Percentiles rank a stretch among this genome's conserved stretches.
Evolutionary conservation across 2,329 filamentous ascomycete genomes (phyloP).

Genomic region (Arthrobotrys entomopaga): DNA sequence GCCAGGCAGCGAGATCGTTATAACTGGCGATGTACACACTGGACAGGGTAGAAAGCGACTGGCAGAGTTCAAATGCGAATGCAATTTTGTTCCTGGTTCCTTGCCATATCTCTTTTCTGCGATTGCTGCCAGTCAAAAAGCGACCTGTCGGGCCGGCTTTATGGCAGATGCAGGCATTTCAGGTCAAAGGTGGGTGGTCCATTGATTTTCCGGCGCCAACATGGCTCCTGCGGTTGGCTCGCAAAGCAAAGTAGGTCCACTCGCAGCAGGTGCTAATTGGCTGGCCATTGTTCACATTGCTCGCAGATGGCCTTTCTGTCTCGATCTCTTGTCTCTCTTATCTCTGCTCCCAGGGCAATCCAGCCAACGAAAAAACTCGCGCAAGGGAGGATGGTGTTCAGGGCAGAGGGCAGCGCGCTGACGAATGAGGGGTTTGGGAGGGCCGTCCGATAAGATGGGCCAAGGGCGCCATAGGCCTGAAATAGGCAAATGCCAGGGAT

Average conservation of each 20-base stretch:
- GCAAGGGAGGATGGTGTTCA: conserved; percentile 37
- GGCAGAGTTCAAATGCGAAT: conserved; percentile 33
- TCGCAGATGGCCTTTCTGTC: conserved; percentile 50
- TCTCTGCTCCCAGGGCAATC: conserved; percentile 18
- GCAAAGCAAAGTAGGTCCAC: conserved; percentile 38
- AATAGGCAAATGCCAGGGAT: conserved; percentile 46
- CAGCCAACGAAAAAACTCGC: conserved; percentile 42
- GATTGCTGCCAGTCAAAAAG: no score
- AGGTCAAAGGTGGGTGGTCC: conserved; percentile 20
- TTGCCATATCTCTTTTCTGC: conserved; percentile 7
- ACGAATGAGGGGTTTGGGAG: conserved; percentile 49
- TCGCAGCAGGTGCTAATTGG: conserved; percentile 32
- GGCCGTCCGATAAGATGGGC: conserved; percentile 43
- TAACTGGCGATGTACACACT: conserved; percentile 51
- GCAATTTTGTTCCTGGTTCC: conserved; percentile 52
- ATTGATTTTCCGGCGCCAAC: conserved; percentile 54
- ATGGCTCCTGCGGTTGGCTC: conserved; percentile 49
- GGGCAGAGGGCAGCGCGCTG: conserved; percentile 22
- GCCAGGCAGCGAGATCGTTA: conserved; percentile 41
- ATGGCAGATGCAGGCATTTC: conserved; percentile 20
- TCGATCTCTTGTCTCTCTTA: conserved; percentile 31
- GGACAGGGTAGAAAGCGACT: conserved; percentile 19
- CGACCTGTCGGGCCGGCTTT: neutral
- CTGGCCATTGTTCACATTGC: conserved; percentile 10
- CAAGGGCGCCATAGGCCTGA: conserved; percentile 34